A percentile compares a stretch with the other conserved stretches of the same genome.
Evolutionary conservation across 2,329 filamentous ascomycete species (phyloP).

Genomic region (Lecanosticta acicola): DNA sequence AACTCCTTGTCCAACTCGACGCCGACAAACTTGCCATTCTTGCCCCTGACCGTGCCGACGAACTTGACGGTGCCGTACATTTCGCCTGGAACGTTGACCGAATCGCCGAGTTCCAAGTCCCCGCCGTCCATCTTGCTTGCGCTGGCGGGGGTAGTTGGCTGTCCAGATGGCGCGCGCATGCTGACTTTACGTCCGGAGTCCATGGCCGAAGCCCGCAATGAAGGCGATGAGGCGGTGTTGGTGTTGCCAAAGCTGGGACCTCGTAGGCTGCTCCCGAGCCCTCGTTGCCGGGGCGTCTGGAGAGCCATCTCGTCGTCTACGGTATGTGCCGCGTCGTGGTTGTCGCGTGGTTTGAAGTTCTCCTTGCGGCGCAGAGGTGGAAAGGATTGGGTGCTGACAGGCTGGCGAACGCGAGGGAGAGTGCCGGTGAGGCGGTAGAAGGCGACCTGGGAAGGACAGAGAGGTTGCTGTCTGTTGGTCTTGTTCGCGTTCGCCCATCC

Average conservation of each 20-base stretch:
- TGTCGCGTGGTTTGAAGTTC: neutral
- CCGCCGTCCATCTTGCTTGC: conserved; percentile 41
- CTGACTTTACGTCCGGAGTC: conserved; percentile 64
- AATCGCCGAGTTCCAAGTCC: conserved; percentile 68
- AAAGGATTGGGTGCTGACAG: neutral
- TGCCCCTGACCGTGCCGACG: conserved; percentile 77
- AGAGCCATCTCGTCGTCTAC: conserved; percentile 31
- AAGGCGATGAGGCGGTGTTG: conserved; percentile 40
- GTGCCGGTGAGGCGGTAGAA: neutral
- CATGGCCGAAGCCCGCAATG: conserved; percentile 33
- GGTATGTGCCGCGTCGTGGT: neutral
- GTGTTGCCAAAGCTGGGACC: conserved; percentile 36
- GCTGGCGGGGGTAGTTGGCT: conserved; percentile 33
- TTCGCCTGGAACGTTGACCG: conserved; percentile 84
- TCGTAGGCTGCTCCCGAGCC: conserved; percentile 16
- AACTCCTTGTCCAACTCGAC: conserved; percentile 82
- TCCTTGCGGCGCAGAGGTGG: neutral
- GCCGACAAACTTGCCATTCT: conserved; percentile 85
- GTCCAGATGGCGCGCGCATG: conserved; percentile 58
- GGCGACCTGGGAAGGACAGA: neutral
- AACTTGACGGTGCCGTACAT: conserved; percentile 91
- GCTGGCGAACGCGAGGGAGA: neutral
- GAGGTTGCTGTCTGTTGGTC: neutral
- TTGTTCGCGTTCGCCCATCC: too few species aligned
- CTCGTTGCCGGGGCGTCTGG: conserved; percentile 39